phyloP scores from a whole-genome alignment of 23 red algal genomes.

The Cyanidium caldarium region DNA sequence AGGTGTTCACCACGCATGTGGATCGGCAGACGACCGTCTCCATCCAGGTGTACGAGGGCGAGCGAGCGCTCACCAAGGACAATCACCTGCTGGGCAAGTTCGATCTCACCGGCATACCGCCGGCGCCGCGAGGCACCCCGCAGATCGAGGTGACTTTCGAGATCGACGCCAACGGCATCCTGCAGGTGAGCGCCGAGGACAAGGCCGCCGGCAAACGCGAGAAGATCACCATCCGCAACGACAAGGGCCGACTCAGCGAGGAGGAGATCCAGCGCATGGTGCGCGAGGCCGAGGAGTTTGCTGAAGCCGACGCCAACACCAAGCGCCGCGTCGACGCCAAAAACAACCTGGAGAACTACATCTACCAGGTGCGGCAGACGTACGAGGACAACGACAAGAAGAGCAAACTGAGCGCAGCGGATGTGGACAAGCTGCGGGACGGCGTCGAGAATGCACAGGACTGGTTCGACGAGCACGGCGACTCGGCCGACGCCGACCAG shows the following conservation, averaged over 20 bases:
- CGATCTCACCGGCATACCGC: conserved; percentile 63
- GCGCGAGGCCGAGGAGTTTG: conserved; percentile 71
- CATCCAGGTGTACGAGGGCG: conserved; percentile 93
- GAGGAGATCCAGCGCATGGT: conserved; percentile 92
- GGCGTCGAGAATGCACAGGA: conserved; percentile 72
- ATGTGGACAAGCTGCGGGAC: conserved; percentile 41
- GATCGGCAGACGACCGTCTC: conserved; percentile 77
- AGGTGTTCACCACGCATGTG: conserved; percentile 87
- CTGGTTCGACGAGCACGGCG: conserved; percentile 64
- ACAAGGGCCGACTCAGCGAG: conserved; percentile 56
- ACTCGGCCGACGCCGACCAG: conserved; percentile 51
- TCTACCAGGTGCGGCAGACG: conserved; percentile 32
- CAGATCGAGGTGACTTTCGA: conserved; percentile 96
- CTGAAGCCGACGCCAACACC: conserved; percentile 60
- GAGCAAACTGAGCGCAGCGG: conserved; percentile 59
- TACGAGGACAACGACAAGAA: conserved; percentile 77
- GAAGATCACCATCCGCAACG: conserved; percentile 73
- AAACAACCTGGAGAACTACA: conserved; percentile 69
- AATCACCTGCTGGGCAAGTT: conserved; percentile 93
- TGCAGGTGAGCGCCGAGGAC: conserved; percentile 79
- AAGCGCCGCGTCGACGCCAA: conserved; percentile 59
- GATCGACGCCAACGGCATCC: conserved; percentile 75
- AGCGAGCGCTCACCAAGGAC: conserved; percentile 86
- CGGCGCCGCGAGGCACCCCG: conserved; percentile 71
- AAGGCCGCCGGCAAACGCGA: conserved; percentile 67